Evolutionary conservation across 176 grass and related monocot species (phyloP).

Genomic region (Cenchrus purpureus): DNA sequence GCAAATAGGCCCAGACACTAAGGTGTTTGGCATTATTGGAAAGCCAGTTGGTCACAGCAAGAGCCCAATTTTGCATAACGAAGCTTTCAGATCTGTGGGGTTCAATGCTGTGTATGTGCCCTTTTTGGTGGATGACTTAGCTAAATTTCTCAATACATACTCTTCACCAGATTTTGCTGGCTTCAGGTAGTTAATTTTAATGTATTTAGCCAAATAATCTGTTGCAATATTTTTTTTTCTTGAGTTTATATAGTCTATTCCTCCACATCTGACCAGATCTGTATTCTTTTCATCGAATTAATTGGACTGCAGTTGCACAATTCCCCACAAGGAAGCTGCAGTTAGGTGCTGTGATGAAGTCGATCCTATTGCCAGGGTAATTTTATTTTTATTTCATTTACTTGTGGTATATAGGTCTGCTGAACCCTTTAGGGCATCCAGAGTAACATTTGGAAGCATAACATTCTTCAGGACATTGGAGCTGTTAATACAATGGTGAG

Average conservation of each 20-base stretch:
- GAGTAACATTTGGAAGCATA: slow-evolving; percentile 27
- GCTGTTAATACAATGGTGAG: slow-evolving; percentile 96
- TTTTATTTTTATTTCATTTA: slow-evolving; percentile 25
- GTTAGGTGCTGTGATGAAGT: slow-evolving; percentile 90
- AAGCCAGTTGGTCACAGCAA: slow-evolving; percentile 96
- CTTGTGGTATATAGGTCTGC: slow-evolving; percentile 11
- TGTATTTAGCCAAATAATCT: slow-evolving; percentile 12
- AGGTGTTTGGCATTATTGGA: slow-evolving; percentile 87
- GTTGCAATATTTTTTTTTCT: slow-evolving; percentile 22
- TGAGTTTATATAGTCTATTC: neutral
- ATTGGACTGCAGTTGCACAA: slow-evolving; percentile 71
- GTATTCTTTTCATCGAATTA: slow-evolving; percentile 41
- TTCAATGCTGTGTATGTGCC: slow-evolving; percentile 91
- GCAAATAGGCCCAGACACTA: slow-evolving; percentile 70
- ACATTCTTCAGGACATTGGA: slow-evolving; percentile 73
- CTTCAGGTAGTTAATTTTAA: slow-evolving; percentile 73
- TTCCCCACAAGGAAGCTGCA: slow-evolving; percentile 93
- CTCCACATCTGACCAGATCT: neutral
- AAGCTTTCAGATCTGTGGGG: slow-evolving; percentile 83
- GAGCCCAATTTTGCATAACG: slow-evolving; percentile 92
- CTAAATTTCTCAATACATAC: slow-evolving; percentile 78
- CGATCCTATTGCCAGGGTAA: slow-evolving; percentile 92
- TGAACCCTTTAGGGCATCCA: neutral
- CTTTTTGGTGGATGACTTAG: slow-evolving; percentile 94
- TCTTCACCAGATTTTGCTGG: slow-evolving; percentile 93